A percentile compares a stretch with the other conserved stretches of the same genome.
Conservation (phyloP, 2,329 filamentous ascomycete species). For the Parasarocladium wereldwijsianum region DNA sequence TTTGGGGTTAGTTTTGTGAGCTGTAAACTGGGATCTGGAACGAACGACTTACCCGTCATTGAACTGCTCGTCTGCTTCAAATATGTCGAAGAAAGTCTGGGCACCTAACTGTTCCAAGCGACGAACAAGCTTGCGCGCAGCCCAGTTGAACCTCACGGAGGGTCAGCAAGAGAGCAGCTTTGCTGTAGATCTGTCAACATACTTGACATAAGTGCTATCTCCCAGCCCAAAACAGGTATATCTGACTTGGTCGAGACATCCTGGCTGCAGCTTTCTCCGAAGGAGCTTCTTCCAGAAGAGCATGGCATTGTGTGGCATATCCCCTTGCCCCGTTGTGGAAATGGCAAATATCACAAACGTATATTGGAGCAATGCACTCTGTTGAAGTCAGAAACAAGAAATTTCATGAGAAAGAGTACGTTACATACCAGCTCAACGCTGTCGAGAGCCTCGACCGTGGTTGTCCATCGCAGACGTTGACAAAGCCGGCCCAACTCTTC, state of each 20-base stretch:
- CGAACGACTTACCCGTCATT: conserved; percentile 59
- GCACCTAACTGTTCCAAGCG: conserved; percentile 75
- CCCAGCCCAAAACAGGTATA: conserved; percentile 87
- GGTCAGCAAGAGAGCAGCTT: background rate
- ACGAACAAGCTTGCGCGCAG: conserved; percentile 74
- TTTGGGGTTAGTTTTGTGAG: background rate
- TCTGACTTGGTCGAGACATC: conserved; percentile 50
- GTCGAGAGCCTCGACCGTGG: conserved; percentile 64
- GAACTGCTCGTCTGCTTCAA: conserved; percentile 88
- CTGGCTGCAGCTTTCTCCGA: conserved; percentile 59
- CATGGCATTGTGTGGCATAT: conserved; percentile 72
- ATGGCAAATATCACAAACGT: conserved; percentile 62
- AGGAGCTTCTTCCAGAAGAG: conserved; percentile 76
- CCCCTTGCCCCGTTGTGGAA: conserved; percentile 89
- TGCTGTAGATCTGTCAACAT: conserved; percentile 13
- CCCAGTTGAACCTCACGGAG: conserved; percentile 71
- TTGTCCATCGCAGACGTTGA: conserved; percentile 66
- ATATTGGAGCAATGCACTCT: conserved; percentile 36
- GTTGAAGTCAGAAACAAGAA: conserved; percentile 5
- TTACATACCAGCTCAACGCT: conserved; percentile 55
- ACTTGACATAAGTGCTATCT: conserved; percentile 90
- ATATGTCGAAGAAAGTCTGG: conserved; percentile 56
- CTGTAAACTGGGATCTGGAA: background rate
- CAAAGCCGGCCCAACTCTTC: conserved; percentile 64
- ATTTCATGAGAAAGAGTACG: conserved; percentile 1